Conservation (phyloP, 768 basidiomycete genomes). For the Rhodotorula graminis region DNA sequence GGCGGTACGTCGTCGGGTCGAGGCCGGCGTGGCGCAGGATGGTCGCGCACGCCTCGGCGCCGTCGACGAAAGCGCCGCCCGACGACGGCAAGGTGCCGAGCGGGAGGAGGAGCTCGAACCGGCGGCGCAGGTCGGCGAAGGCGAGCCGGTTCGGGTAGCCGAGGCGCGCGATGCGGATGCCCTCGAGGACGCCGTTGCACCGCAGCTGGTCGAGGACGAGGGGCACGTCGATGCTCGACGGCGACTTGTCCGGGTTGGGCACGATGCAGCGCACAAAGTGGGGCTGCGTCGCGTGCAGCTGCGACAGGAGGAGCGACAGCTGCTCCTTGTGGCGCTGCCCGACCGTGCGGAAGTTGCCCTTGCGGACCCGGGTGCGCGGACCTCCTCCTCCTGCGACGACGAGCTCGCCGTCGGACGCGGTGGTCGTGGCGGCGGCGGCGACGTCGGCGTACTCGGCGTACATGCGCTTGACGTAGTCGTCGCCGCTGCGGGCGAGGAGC, state of each 20-base stretch:
- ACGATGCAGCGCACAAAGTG: conserved; percentile 99
- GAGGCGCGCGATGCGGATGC: conserved; percentile 92
- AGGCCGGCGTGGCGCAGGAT: conserved; percentile 87
- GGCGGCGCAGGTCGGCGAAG: conserved; percentile 93
- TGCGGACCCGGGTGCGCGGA: conserved; percentile 68
- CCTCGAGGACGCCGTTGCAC: conserved; percentile 98
- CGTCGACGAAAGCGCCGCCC: conserved; percentile 84
- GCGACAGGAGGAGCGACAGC: conserved; percentile 79
- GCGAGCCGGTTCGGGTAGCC: conserved; percentile 96
- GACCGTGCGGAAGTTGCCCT: conserved; percentile 94
- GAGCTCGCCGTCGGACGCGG: background rate
- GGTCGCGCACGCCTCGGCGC: conserved; percentile 82
- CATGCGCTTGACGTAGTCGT: conserved; percentile 72
- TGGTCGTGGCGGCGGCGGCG: conserved; percentile 43
- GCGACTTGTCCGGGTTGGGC: conserved; percentile 84
- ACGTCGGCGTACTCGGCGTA: conserved; percentile 74
- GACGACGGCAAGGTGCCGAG: conserved; percentile 59
- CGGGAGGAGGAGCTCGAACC: conserved; percentile 92
- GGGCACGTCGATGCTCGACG: conserved; percentile 84
- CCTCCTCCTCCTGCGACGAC: conserved; percentile 27
- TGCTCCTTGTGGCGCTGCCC: conserved; percentile 95
- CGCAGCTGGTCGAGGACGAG: conserved; percentile 92
- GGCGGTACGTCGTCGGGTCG: conserved; percentile 74
- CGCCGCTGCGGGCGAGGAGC: conserved; percentile 73
- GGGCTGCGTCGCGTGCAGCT: conserved; percentile 87